Evolutionary conservation across 306 rosid species (phyloP), one percentile per base, ranked within the genome.

Genomic region (Bauhinia variegata): DNA sequence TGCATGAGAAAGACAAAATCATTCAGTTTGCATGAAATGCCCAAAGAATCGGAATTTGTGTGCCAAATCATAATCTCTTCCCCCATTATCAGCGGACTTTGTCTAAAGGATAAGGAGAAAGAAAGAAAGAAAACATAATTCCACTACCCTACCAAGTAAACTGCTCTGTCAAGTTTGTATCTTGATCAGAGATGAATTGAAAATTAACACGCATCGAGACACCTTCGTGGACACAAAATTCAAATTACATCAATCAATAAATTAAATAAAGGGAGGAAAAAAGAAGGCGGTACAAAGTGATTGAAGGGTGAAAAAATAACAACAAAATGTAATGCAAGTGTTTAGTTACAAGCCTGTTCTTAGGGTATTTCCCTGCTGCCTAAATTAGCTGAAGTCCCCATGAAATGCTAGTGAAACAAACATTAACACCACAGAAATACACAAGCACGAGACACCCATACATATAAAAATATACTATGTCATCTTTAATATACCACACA

Each of bases 291-390:
- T n/a, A n/a, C n/a, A n/a, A n/a, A n/a, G n/a, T n/a, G n/a, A n/a
- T n/a, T n/a, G n/a, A n/a, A n/a, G 31, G 28, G 37, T 52, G 41
- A 58, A 65, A 77, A 70, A 55, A 68, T 17, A 74, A 74, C 38
- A 71, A 63, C 53, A 81, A 65, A 73, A 74, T n/a, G n/a, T n/a
- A n/a, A n/a, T 80, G 82, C 85, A 67, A 78, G 70, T 82, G 63
- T 79, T 78, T 89, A 84, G 91, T 87, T 89, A 89, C 96, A 89
- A 85, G 75, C 92, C 82, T 86, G 78, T 84, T 84, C 78, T 70
- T 65, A 63, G 87, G 81, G 85, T 66, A 70, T 82, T 67, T 72
- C 78, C 75, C 86, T 85, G 83, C 89, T 85, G 83, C 89, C 93
- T 79, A 80, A 82, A 84, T 82, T 85, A 86, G 85, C 83, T 68